Evolutionary conservation across 208 protist genomes (phyloP), one percentile per base, ranked within the genome.

Genomic region (Leishmania martiniquensis): DNA sequence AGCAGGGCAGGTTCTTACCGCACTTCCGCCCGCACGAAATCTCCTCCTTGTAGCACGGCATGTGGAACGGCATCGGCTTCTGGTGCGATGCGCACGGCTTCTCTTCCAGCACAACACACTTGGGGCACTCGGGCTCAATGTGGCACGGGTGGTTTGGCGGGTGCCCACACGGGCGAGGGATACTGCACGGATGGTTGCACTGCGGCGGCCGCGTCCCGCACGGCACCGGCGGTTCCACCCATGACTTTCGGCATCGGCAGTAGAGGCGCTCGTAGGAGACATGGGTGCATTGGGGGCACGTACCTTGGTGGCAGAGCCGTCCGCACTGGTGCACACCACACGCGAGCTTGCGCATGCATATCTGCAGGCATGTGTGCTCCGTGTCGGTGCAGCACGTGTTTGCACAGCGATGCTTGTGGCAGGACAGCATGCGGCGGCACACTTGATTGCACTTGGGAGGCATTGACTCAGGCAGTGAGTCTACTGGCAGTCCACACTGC

Each of bases 221-320:
- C 66, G 93, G 93, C 51, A 98, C 90, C 37, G 96, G 96, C 60
- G 96, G 95, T 34, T 95, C 89, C 32, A 97, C 74, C 82, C 91
- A 94, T 0, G 94, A 95, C 15, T 84, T 81, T 39, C 91, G 86
- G 81, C 96, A 98, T 39, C 89, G 82, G 85, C 96, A 98, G 76
- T 91, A 95, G 54, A 98, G 85, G 4, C 91, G 88, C 68, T 97
- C 87, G 81, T 95, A 98, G 29, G 84, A 88, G 52, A 80, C 83
- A 29, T 90, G 68, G 42, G 71, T 55, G 82, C 96, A 98, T 32
- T 90, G 89, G 3, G 80, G 82, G 75, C 96, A 98, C 2, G 77
- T 65, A 1, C 94, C 93, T n/a, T 75, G 77, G 79, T 98, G 96
- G 78, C 96, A 98, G 6, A 95, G 84, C 74, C 87, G 83, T 37